Evolutionary conservation across 148 eudicot genomes (phyloP), one percentile per base, ranked within the genome.

Genomic region (Vaccinium myrtillus): DNA sequence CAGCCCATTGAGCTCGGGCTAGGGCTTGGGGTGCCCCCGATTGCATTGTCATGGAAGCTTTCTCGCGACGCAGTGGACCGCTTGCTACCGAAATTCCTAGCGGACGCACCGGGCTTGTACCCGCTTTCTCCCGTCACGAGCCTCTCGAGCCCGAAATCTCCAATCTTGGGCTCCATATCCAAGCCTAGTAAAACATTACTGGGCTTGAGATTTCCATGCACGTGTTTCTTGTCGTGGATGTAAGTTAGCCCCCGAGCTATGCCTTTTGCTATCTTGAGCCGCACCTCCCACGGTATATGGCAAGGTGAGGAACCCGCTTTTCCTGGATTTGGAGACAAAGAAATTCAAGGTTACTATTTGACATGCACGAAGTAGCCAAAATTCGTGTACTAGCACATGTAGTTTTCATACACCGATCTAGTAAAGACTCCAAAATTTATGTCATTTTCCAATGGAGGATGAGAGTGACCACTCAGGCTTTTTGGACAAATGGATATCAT

Each of bases 141-240:
- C 78, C 95, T 86, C 48, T 97, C 96, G 15, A 97, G 91, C 86
- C 99, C 99, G 15, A 97, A 95, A 83, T 97, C 99, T 43, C 91
- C 92, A 0, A 97, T 91, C 86, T 97, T 97, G 83, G 99, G 94
- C 93, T 95, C 98, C 95, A 94, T 92, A 36, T 95, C 96, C 5
- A 50, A 46, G 81, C 91, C 98, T 83, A 97, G 58, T 8, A 97
- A 87, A 50, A 97, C 88, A 85, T 97, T 97, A 58, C 89, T 95
- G 48, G 99, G 98, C 93, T 95, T 97, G 25, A 97, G 89, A 83
- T 95, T 97, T 21, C 98, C 99, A 61, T 97, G 99, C 54, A 93
- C 98, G 5, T 97, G 96, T 86, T 97, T 97, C 91, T 93, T 95
- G 39, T 97, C 99, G 79, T 97, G 99, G 67, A 97, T 91, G 90